These are phyloP conservation scores for Picea glauca DNA, from an alignment of 75 land plant genomes.

Conservation along the genomic window DNA sequence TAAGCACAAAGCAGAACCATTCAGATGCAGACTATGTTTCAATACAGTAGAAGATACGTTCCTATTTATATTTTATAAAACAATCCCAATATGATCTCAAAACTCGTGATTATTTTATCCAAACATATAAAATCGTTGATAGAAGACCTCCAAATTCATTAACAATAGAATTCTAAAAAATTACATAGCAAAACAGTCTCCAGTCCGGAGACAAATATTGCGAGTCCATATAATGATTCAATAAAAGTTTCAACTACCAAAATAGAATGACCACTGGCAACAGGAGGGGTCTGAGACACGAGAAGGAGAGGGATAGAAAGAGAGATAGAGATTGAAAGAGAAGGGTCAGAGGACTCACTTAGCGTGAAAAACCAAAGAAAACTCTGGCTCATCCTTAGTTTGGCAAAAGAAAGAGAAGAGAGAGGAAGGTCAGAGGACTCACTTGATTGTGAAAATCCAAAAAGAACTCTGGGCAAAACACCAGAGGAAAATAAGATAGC, in stretches of 20 bases:
- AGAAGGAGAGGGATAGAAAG: neutral
- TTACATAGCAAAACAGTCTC: neutral
- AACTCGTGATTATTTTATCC: too few relatives aligned
- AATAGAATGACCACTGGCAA: slow-evolving; percentile 6
- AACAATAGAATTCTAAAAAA: neutral
- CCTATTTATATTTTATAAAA: too few relatives aligned
- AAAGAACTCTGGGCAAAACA: neutral
- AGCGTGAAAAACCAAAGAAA: neutral
- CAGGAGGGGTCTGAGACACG: neutral
- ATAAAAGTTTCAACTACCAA: neutral
- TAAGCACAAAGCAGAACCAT: too few relatives aligned
- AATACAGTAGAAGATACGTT: too few relatives aligned
- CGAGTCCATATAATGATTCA: neutral
- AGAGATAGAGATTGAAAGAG: neutral
- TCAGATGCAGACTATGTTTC: too few relatives aligned
- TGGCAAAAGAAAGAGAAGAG: too few relatives aligned
- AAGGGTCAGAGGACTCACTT: neutral
- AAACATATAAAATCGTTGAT: too few relatives aligned
- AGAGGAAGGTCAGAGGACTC: too few relatives aligned
- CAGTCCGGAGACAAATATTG: slow-evolving; percentile 5
- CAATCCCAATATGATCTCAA: too few relatives aligned
- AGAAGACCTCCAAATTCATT: neutral
- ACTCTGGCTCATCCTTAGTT: neutral
- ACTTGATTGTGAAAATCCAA: neutral
- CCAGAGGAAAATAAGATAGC: neutral